Percentiles rank a stretch among this genome's conserved stretches.
phyloP scores from a whole-genome alignment of 1,139 yeast genomes.

The Sugiyamaella paludigena region DNA sequence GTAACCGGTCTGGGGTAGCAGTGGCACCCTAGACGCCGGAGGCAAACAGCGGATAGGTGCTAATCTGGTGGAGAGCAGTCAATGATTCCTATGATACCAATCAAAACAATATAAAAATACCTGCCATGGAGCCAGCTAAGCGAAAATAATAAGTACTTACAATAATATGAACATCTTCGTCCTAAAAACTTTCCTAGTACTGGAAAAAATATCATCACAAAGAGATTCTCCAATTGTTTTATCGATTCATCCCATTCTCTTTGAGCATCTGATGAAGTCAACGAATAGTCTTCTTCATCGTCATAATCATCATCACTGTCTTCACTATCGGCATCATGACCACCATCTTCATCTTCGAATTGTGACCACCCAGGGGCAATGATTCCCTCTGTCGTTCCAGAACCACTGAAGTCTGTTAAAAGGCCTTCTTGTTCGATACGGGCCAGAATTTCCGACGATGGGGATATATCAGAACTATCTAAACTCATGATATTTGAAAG shows the following conservation, averaged over 20 bases:
- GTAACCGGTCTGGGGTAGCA: too few relatives aligned
- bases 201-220: conserved; percentile 62
- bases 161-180: conserved; percentile 52
- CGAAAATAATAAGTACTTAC: too few relatives aligned
- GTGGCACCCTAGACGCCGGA: too few relatives aligned
- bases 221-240: conserved; percentile 55
- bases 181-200: conserved; percentile 70
- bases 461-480: neutral
- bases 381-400: conserved; percentile 1
- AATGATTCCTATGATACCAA: too few relatives aligned
- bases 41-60: too few relatives aligned
- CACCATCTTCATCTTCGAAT: conserved; percentile 4
- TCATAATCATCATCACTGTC: conserved; percentile 12
- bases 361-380: conserved; percentile 1
- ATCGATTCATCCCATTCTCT: conserved; percentile 80
- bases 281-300: conserved; percentile 18
- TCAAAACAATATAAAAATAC: too few relatives aligned
- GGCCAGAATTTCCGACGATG: neutral
- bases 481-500: conserved; percentile 1
- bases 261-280: conserved; percentile 48
- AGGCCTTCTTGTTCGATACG: conserved; percentile 3
- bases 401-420: neutral
- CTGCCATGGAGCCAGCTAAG: too few relatives aligned
- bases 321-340: conserved; percentile 12
- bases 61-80: too few relatives aligned